A percentile compares a stretch with the other conserved stretches of the same genome.
Evolutionary conservation across 768 basidiomycete genomes (phyloP).

Genomic region (Rhodotorula taiwanensis): DNA sequence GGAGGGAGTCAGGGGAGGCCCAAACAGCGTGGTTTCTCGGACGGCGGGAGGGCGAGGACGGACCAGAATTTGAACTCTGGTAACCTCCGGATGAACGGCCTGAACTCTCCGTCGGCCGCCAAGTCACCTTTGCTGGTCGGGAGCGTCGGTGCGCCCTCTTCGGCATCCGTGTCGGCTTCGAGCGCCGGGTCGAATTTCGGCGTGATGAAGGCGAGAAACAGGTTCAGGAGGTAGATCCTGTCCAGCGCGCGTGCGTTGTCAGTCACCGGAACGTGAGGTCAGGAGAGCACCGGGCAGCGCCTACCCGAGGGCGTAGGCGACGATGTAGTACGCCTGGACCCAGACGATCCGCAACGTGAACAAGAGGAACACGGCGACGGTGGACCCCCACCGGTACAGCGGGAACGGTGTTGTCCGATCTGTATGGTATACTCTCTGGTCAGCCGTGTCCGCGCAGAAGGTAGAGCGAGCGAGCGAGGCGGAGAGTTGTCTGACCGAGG

Average conservation of each 20-base stretch:
- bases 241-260: neutral
- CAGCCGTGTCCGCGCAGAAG: neutral
- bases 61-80: slow-evolving; percentile 98
- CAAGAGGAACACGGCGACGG: slow-evolving; percentile 60
- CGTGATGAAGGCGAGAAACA: slow-evolving; percentile 93
- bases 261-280: neutral
- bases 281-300: neutral
- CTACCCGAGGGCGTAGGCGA: slow-evolving; percentile 41
- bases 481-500: neutral
- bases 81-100: slow-evolving; percentile 88
- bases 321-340: slow-evolving; percentile 56
- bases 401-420: slow-evolving; percentile 88
- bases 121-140: slow-evolving; percentile 41
- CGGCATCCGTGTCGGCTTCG: slow-evolving; percentile 91
- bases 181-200: slow-evolving; percentile 96
- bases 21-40: neutral
- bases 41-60: slow-evolving; percentile 4
- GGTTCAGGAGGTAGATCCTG: slow-evolving; percentile 49
- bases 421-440: no score
- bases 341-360: slow-evolving; percentile 82
- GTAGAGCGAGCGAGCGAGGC: no score
- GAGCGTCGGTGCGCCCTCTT: slow-evolving; percentile 69
- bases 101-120: slow-evolving; percentile 89
- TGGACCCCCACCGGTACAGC: slow-evolving; percentile 79
- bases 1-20: neutral